A percentile compares a stretch with the other conserved stretches of the same genome.
These are phyloP conservation scores for Xylariales sp. DNA, from an alignment of 2,329 filamentous ascomycete genomes.

Conservation along the genomic window DNA sequence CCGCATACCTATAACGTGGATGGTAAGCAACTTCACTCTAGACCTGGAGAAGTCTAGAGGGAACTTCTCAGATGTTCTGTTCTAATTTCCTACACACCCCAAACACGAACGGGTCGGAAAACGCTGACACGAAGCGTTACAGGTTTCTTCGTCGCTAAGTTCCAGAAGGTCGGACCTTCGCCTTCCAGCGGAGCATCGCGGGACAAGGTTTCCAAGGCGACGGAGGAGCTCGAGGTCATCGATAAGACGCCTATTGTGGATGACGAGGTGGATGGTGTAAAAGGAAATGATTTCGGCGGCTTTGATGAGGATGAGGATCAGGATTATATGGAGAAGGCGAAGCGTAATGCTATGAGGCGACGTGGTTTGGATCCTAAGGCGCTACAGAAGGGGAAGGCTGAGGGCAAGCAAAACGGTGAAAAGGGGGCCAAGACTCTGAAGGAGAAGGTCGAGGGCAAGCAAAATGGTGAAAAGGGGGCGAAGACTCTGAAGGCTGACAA, in stretches of 20 bases:
- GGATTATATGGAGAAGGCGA: slow-evolving; percentile 67
- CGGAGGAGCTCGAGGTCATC: slow-evolving; percentile 39
- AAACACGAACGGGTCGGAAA: no score
- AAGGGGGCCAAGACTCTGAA: no score
- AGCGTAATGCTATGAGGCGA: slow-evolving; percentile 67
- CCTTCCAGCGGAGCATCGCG: slow-evolving; percentile 37
- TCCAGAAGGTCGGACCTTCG: slow-evolving; percentile 85
- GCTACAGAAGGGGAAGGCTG: slow-evolving; percentile 36
- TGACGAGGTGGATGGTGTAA: slow-evolving; percentile 37
- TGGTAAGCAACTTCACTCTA: no score
- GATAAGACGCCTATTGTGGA: slow-evolving; percentile 66
- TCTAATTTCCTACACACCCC: no score
- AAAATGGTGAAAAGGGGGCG: slow-evolving; percentile 1
- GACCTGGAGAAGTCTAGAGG: no score
- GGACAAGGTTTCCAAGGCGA: slow-evolving; percentile 17
- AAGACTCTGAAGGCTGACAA: slow-evolving; percentile 23
- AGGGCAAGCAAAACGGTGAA: slow-evolving; percentile 16
- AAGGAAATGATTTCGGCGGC: slow-evolving; percentile 58
- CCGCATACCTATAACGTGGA: slow-evolving; percentile 88
- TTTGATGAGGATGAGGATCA: slow-evolving; percentile 72
- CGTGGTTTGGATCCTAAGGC: slow-evolving; percentile 70
- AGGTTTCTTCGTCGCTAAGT: slow-evolving; percentile 98
- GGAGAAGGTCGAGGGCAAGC: slow-evolving; percentile 13
- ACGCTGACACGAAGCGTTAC: no score
- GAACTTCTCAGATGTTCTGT: no score